Conservation (phyloP, 768 basidiomycete genomes). For the Terana coerulea region DNA sequence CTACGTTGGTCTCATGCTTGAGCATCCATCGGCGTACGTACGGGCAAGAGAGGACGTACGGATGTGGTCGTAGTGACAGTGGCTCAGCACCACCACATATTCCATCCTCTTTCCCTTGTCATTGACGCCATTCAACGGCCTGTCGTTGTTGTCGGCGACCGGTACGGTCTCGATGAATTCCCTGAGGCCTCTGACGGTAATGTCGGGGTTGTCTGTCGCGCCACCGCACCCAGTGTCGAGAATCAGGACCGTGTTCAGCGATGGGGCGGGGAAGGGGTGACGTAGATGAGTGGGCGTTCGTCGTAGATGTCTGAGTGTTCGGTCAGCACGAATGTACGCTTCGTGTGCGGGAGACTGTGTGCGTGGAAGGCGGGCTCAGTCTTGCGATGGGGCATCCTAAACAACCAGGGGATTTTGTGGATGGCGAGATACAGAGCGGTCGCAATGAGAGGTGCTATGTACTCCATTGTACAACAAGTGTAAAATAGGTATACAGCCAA, state of each 20-base stretch:
- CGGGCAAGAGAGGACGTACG: constrained; percentile 31
- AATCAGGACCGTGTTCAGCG: constrained; percentile 37
- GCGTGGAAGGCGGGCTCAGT: constrained; percentile 32
- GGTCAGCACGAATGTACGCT: constrained; percentile 40
- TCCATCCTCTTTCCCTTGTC: constrained; percentile 31
- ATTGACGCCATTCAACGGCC: constrained; percentile 41
- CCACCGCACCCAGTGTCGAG: constrained; percentile 58
- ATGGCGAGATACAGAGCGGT: no score
- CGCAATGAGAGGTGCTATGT: no score
- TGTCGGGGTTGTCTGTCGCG: constrained; percentile 35
- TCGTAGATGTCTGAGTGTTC: constrained; percentile 49
- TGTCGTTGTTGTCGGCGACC: constrained; percentile 38
- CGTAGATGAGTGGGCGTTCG: constrained; percentile 55
- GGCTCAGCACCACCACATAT: constrained; percentile 47
- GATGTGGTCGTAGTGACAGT: constrained; percentile 60
- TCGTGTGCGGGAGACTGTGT: constrained; percentile 29
- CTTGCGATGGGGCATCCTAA: no score
- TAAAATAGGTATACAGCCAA: no score
- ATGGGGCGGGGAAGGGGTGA: constrained; percentile 42
- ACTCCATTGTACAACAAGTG: no score
- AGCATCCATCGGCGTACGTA: neutral
- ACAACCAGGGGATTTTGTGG: no score
- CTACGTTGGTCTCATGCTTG: constrained; percentile 22
- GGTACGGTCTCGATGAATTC: constrained; percentile 46
- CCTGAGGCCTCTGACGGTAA: constrained; percentile 40